These are phyloP conservation scores for Zalerion maritima DNA, from an alignment of 495 filamentous ascomycete species.

Conservation along the genomic window DNA sequence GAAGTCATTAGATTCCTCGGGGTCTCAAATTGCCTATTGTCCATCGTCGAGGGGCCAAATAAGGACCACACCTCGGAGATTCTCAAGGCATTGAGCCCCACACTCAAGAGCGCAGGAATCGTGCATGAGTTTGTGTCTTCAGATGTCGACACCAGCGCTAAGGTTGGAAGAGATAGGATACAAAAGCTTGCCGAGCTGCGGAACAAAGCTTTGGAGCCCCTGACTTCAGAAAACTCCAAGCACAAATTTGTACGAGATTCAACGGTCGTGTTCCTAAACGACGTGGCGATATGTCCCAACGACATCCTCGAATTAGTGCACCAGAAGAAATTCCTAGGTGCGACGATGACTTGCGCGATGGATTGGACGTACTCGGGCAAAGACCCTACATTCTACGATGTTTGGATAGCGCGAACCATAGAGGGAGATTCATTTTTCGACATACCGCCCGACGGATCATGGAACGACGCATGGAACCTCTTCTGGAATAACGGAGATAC, in stretches of 20 bases:
- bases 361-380: conserved; percentile 32
- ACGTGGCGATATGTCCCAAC: conserved; percentile 33
- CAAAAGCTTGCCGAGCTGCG: conserved; percentile 26
- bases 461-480: conserved; percentile 26
- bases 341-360: conserved; percentile 40
- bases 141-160: conserved; percentile 20
- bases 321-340: conserved; percentile 24
- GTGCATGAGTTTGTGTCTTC: conserved; percentile 23
- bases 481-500: conserved; percentile 27
- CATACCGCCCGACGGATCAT: conserved; percentile 29
- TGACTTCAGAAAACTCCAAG: conserved; percentile 12
- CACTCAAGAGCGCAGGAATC: conserved; percentile 18
- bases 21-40: conserved; percentile 30
- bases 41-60: conserved; percentile 35
- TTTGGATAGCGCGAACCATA: conserved; percentile 35
- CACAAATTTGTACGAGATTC: conserved; percentile 13
- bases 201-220: conserved; percentile 28
- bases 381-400: conserved; percentile 33
- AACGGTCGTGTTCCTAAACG: conserved; percentile 35
- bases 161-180: conserved; percentile 28
- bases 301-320: conserved; percentile 38
- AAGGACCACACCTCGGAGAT: conserved; percentile 36
- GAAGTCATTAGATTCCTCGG: conserved; percentile 33
- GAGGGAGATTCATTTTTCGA: conserved; percentile 35
- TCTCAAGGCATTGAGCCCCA: conserved; percentile 16